Evolutionary conservation across 768 basidiomycete species (phyloP), one percentile per base, ranked within the genome.

Genomic region (Tricholoma saponaceum): DNA sequence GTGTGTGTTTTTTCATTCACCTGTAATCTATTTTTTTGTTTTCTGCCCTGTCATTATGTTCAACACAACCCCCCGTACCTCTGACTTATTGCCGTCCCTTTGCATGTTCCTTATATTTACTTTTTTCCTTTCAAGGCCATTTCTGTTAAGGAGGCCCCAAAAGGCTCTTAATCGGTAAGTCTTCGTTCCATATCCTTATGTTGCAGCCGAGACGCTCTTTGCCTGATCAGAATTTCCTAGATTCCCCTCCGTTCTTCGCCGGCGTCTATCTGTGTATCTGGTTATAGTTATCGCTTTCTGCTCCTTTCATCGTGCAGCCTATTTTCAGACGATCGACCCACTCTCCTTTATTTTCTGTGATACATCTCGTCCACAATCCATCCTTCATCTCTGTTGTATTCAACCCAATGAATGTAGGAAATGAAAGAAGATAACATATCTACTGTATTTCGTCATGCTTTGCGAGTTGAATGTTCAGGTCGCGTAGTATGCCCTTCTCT

Each of bases 141-240:
- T 69, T 87, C 91, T 64, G 84, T 54, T 74, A 96, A 98, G 83
- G 94, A 95, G 74, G 89, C 90, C 55, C 92, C 92, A 62, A 87
- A 88, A 77, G 80, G 79, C 55, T 14, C 61, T 62, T 76, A 68
- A 72, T 52, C 43, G 46, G 55, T 61, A 39, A 33, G 54, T 43
- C 1, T 54, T 41, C 9, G 26, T 18, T 37, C 25, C 51, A 44
- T 44, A 25, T 22, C 5, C n/a, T 51, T 51, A 23, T 20, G n/a
- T 30, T 32, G 32, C 16, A 44, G 49, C 30, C 30, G 10, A 54
- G 35, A 44, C 32, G 43, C 35, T 35, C 23, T 26, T 23, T 25
- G 5, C 23, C 23, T 14, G 22, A 18, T 49, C 28, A 30, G 47
- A 12, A 49, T 49, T 14, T 10, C 23, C 43, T 58, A 60, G 59